A percentile compares a stretch with the other conserved stretches of the same genome.
Conservation (phyloP, 805 yeast genomes). For the Metschnikowia anglica region DNA sequence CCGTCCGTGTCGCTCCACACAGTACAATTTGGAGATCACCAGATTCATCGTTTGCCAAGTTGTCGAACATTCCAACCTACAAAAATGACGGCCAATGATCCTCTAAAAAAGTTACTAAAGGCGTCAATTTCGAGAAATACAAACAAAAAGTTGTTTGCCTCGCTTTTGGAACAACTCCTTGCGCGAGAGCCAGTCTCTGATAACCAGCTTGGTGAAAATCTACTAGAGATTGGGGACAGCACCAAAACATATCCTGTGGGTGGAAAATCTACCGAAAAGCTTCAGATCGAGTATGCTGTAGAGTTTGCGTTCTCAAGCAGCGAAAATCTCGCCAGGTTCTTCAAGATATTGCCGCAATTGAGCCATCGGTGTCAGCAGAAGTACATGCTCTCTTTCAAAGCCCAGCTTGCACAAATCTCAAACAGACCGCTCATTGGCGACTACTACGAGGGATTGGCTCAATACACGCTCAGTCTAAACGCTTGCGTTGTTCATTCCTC, state of each 20-base stretch:
- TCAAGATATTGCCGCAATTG: conserved; percentile 22
- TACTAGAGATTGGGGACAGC: conserved; percentile 21
- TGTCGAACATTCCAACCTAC: not conserved
- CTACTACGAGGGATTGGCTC: conserved; percentile 15
- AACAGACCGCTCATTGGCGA: conserved; percentile 8
- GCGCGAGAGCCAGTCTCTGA: conserved; percentile 21
- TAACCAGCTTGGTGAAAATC: conserved; percentile 26
- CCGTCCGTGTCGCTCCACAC: too few species aligned
- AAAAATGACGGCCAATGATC: conserved; percentile 10
- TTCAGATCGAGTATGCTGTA: conserved; percentile 20
- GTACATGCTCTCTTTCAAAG: conserved; percentile 17
- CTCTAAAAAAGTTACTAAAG: conserved; percentile 21
- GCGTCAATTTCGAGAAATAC: conserved; percentile 23
- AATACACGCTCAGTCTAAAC: conserved; percentile 16
- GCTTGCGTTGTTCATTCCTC: not conserved
- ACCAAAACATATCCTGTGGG: not conserved
- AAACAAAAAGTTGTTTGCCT: conserved; percentile 26
- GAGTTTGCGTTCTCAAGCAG: conserved; percentile 22
- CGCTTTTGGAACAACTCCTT: conserved; percentile 31
- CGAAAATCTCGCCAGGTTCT: conserved; percentile 24
- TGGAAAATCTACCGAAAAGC: conserved; percentile 2
- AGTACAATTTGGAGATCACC: too few species aligned
- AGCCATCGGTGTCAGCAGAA: conserved; percentile 13
- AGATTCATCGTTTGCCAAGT: not conserved
- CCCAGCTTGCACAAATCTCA: conserved; percentile 1